These are phyloP conservation scores for Cystobasidium tubakii DNA, from an alignment of 768 basidiomycete species.

Conservation along the genomic window DNA sequence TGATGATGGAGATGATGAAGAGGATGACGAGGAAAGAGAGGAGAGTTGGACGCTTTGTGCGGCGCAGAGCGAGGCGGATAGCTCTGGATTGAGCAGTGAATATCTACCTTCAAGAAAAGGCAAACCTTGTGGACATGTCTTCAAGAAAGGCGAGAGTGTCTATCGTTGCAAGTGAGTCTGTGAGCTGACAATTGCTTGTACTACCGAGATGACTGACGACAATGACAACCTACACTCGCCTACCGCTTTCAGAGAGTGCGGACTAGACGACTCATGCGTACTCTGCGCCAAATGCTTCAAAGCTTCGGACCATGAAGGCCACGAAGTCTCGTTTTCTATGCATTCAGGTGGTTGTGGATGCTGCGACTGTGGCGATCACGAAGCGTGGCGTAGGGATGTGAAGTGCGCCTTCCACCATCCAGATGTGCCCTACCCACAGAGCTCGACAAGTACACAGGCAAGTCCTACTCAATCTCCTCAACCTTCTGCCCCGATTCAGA, in stretches of 20 bases:
- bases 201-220: background rate
- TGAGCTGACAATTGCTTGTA: background rate
- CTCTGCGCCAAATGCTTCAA: slow-evolving; percentile 86
- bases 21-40: slow-evolving; percentile 7
- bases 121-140: slow-evolving; percentile 72
- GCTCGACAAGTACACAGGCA: background rate
- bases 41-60: slow-evolving; percentile 9
- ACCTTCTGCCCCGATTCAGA: slow-evolving; percentile 3
- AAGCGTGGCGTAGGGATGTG: slow-evolving; percentile 71
- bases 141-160: slow-evolving; percentile 84
- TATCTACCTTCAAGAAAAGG: slow-evolving; percentile 50
- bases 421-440: slow-evolving; percentile 6
- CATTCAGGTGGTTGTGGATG: slow-evolving; percentile 63
- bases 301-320: slow-evolving; percentile 71
- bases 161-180: slow-evolving; percentile 82
- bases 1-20: slow-evolving; percentile 6
- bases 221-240: too few species aligned
- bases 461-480: background rate
- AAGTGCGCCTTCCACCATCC: slow-evolving; percentile 72
- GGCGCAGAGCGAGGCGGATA: slow-evolving; percentile 11
- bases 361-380: slow-evolving; percentile 88
- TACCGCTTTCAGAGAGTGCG: slow-evolving; percentile 76
- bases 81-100: slow-evolving; percentile 5
- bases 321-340: slow-evolving; percentile 89
- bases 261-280: slow-evolving; percentile 80